These are phyloP conservation scores for Penstemon eatonii DNA, from an alignment of 257 asterid genomes.

Conservation along the genomic window DNA sequence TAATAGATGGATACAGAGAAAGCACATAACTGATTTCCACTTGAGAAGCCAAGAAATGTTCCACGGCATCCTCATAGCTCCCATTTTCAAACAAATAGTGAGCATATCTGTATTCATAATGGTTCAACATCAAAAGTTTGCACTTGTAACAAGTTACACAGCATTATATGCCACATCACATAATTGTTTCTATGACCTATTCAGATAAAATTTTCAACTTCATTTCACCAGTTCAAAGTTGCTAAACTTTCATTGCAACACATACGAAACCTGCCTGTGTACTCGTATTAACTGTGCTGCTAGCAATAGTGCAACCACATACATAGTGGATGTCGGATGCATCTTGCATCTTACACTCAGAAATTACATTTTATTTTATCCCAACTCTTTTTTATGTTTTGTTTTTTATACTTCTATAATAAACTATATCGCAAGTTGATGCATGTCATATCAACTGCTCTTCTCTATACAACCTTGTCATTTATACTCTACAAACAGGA, in stretches of 20 bases:
- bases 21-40: conserved; percentile 87
- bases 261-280: background rate
- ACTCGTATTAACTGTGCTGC: conserved; percentile 1
- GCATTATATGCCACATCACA: conserved; percentile 16
- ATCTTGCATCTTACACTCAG: background rate
- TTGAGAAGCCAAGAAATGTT: conserved; percentile 90
- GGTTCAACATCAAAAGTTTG: conserved; percentile 33
- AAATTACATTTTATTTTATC: background rate
- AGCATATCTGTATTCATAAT: conserved; percentile 68
- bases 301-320: background rate
- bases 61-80: conserved; percentile 96
- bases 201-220: conserved; percentile 6
- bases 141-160: conserved; percentile 18
- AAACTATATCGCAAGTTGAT: too few species aligned
- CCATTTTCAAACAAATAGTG: conserved; percentile 90
- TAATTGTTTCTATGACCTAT: conserved; percentile 4
- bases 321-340: background rate
- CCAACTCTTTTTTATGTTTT: too few species aligned
- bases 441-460: too few species aligned
- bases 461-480: too few species aligned
- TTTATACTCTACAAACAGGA: too few species aligned
- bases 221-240: conserved; percentile 13
- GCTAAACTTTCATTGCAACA: conserved; percentile 14
- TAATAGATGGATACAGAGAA: conserved; percentile 74
- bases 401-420: too few species aligned